phyloP scores from a whole-genome alignment of 805 yeast genomes.

The Naumovozyma castellii region DNA sequence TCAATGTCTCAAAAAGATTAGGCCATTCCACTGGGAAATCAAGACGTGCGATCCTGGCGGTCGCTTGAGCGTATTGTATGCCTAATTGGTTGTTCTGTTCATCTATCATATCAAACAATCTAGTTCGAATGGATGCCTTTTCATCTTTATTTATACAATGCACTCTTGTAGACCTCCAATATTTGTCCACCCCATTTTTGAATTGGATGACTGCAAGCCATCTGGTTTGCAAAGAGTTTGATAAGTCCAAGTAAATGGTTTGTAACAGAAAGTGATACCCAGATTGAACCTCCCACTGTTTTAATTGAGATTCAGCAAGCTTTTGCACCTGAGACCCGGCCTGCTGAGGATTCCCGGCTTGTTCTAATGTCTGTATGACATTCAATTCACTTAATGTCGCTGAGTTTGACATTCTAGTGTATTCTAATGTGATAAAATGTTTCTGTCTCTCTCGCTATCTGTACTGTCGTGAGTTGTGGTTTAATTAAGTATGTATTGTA shows the following conservation, averaged over 20 bases:
- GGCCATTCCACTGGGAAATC: conserved; percentile 93
- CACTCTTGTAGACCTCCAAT: conserved; percentile 67
- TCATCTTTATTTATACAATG: conserved; percentile 55
- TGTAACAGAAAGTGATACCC: conserved; percentile 54
- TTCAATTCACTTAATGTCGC: conserved; percentile 20
- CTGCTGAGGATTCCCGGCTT: conserved; percentile 44
- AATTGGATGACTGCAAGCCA: conserved; percentile 84
- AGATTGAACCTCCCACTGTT: conserved; percentile 55
- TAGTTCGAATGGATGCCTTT: conserved; percentile 49
- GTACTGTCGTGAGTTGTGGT: too few relatives aligned
- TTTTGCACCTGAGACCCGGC: conserved; percentile 40
- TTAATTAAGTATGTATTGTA: neutral
- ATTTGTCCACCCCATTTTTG: conserved; percentile 77
- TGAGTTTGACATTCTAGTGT: neutral
- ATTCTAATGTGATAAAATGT: too few relatives aligned
- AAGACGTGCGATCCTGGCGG: conserved; percentile 65
- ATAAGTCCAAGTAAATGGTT: conserved; percentile 49
- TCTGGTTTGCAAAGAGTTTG: conserved; percentile 54
- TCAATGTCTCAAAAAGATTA: conserved; percentile 55
- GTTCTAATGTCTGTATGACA: conserved; percentile 34
- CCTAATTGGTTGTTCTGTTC: conserved; percentile 69
- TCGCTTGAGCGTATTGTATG: conserved; percentile 77
- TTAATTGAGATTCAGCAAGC: conserved; percentile 60
- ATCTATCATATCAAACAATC: conserved; percentile 49
- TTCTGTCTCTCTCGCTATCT: neutral